A percentile compares a stretch with the other conserved stretches of the same genome.
Conservation (phyloP, 2,329 filamentous ascomycete genomes). For the Colletotrichum tropicicola region DNA sequence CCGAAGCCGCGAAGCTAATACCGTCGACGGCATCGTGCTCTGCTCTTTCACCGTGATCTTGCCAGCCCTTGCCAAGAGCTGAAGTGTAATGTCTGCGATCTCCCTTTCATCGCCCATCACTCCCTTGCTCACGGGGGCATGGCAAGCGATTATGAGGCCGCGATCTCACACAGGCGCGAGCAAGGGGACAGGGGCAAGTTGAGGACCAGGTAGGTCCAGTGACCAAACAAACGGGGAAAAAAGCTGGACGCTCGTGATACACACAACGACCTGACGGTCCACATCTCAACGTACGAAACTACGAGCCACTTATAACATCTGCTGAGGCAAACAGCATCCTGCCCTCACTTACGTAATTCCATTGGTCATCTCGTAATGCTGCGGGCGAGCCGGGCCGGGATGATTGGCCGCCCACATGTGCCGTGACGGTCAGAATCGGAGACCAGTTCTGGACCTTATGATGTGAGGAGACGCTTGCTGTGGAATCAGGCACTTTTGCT, state of each 20-base stretch:
- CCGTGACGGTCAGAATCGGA: not conserved
- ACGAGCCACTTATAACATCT: slow-evolving; percentile 8
- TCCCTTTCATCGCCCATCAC: slow-evolving; percentile 21
- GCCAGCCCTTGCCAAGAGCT: slow-evolving; percentile 6
- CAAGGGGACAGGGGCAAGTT: not conserved
- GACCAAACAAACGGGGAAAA: not conserved
- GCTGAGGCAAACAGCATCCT: not conserved
- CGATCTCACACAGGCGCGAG: not conserved
- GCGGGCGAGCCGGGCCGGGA: not conserved
- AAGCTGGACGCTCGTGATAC: slow-evolving; percentile 6
- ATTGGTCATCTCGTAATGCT: slow-evolving; percentile 18
- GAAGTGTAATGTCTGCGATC: slow-evolving; percentile 7
- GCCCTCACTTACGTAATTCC: slow-evolving; percentile 24
- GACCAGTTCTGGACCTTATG: slow-evolving; percentile 11
- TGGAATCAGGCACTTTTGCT: slow-evolving; percentile 15
- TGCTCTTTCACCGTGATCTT: slow-evolving; percentile 1
- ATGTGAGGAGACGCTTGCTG: not conserved
- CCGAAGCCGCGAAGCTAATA: not conserved
- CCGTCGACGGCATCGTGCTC: slow-evolving; percentile 6
- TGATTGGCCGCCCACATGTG: slow-evolving; percentile 14
- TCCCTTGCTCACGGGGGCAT: not conserved
- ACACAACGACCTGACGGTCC: not conserved
- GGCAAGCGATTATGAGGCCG: not conserved
- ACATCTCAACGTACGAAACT: slow-evolving; percentile 7
- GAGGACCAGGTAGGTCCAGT: not conserved